Base-by-base conservation (phyloP, 176 grass and related monocot genomes). In the Elymus sibiricus region DNA sequence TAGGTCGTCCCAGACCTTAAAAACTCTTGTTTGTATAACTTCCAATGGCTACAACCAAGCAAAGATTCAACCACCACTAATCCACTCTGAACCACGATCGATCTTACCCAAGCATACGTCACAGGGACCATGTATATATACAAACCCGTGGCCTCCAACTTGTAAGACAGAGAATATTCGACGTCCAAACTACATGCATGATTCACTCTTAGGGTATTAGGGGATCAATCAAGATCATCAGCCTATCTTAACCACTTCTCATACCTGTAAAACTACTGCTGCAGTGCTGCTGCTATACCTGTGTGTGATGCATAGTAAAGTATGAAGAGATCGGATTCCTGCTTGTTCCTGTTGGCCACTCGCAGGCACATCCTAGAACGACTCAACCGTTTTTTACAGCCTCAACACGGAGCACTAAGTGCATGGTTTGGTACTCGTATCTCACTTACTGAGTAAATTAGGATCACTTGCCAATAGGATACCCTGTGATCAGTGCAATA, bases 101-200 rank as follows among this genome's bases (percentile, higher is more conserved):
- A 56, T 73, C 76, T 65, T 32, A 82, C 78, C 38, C 70, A 90
- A 75, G 66, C 37, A 68, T 76, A 84, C 85, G 74, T 80, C 80
- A 90, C 80, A 40, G 39, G 9, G 39, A 38, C 7, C 11, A 14
- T 46, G 12, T 14, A 2, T 13, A 46, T 14, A 46, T 61, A 62
- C 27, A 69, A 31, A 70, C 12, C 42, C 11, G 9, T 11, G 42
- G 43, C 12, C 11, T 80, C 89, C 81, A 85, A 88, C 89, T 85
- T 88, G 89, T 17, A 70, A 64, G 89, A 81, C 81, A 87, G 56
- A 78, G 19, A 75, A 70, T 90, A 87, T 81, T 85, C 76, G 62
- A 40, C 62, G 47, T 16, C 58, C 58, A 81, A 81, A 44, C 29
- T 25, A 4, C 46, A 42, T 11, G 12, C 81, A 22, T 2, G 81